Base-by-base conservation (phyloP, 2,329 filamentous ascomycete genomes). In the Fusarium pininemorale region DNA sequence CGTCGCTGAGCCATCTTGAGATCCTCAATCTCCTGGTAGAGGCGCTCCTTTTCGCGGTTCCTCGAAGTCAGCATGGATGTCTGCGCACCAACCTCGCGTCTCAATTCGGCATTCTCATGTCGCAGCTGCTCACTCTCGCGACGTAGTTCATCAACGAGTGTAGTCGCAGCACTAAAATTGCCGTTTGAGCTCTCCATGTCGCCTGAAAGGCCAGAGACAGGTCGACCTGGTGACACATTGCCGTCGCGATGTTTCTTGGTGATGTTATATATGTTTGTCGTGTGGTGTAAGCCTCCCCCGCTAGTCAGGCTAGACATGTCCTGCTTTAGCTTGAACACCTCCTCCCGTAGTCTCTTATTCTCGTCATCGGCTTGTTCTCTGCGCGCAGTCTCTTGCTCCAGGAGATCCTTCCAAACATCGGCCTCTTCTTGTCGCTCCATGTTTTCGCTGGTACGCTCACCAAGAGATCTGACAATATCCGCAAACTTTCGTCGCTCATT, bases 21-120 rank as follows among this genome's bases (percentile, higher is more conserved):
- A 70, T 98, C 95, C 83, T 99, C 96, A 72, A 98, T 98, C 81
- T 99, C 96, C 80, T 98, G 94, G 81, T 98, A 97, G 14, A 99
- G 87, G 10, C 95, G 91, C 80, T 98, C 95, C 80, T 98, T 97
- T 80, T 99, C 96, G 32, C 95, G 93, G 79, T 98, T 98, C 30
- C 96, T 90, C 41, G 96, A 98, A 3, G 96, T 98, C 39, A 99
- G 88, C 94, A 99, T 98, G 0, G 95, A 98, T 2, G 95, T 97
- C 81, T 99, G 96, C 6, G 96, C 96, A 70, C 95, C 94, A 37
- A 98, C 93, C 82, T 98, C 95, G 61, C 95, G 93, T 60, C 96
- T 91, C 38, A 99, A 84, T 81, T 98, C 96, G 6, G 94, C 94
- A 78, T 98, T 98, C 79, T 98, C 96, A 79, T 96, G 94, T 58